phyloP scores from a whole-genome alignment of 805 yeast genomes.

The Sugiyamaella lignohabitans region DNA sequence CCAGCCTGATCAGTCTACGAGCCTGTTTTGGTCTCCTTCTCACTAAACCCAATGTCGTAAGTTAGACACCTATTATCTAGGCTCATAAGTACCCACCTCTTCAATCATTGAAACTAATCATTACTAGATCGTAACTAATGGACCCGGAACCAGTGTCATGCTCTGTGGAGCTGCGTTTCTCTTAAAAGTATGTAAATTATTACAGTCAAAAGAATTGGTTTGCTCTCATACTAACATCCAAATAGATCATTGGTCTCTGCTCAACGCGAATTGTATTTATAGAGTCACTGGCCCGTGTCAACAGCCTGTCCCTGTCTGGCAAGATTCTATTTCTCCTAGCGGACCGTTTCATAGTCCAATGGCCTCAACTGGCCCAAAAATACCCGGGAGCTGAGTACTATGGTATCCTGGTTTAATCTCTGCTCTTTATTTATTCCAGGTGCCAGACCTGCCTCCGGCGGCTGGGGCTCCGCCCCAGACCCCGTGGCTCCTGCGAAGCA shows the following conservation, averaged over 20 bases:
- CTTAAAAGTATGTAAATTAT: conserved; percentile 37
- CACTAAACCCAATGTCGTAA: conserved; percentile 18
- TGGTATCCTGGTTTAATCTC: conserved; percentile 64
- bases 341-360: conserved; percentile 82
- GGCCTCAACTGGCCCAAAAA: conserved; percentile 54
- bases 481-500: background rate
- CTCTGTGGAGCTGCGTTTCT: conserved; percentile 52
- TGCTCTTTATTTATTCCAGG: background rate
- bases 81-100: conserved; percentile 1
- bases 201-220: no score
- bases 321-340: conserved; percentile 59
- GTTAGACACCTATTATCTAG: conserved; percentile 32
- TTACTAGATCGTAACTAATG: conserved; percentile 47
- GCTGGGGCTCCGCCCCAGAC: background rate
- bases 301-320: conserved; percentile 71
- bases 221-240: background rate
- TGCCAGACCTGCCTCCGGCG: background rate
- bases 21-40: background rate
- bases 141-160: conserved; percentile 80
- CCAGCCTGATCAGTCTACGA: conserved; percentile 29
- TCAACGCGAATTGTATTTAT: conserved; percentile 63
- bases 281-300: conserved; percentile 83
- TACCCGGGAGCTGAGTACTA: conserved; percentile 62
- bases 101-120: background rate
- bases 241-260: conserved; percentile 18